Base-by-base conservation (phyloP, 768 basidiomycete species). In the Auricularia heimuer region DNA sequence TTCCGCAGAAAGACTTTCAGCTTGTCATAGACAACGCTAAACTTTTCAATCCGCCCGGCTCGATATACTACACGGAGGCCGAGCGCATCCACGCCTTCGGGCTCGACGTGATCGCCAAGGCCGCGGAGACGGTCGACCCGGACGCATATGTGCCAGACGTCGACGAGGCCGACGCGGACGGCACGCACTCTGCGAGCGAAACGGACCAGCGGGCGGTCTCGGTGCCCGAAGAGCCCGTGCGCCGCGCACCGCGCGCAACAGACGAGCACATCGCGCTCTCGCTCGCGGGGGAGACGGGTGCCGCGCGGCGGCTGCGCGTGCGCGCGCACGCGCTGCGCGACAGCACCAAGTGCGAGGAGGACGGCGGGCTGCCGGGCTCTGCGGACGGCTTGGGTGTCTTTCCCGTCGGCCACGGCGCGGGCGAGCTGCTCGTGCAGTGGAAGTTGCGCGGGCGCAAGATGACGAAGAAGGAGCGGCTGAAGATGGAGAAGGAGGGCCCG, bases 151-250 rank as follows among this genome's bases (percentile, higher is more conserved):
- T 33, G 56, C 88, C 85, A 16, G 90, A 91, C 51, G 89, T 91
- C 65, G 89, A 91, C 64, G 88, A 87, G 71, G 89, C 91, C 75
- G 85, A 87, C 1, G 87, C 90, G 71, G 91, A 89, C 89, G 90
- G 89, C 69, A 87, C 91, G 65, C 89, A 92, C 63, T 77, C 88
- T 8, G 89, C 89, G 70, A 82, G n/a, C 56, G 37, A n/a, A 11
- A 8, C 6, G 11, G n/a, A n/a, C 11, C 54, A 54, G 29, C 54
- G n/a, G 11, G n/a, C 29, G 18, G 54, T 54, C 54, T n/a, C n/a
- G 7, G 54, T 29, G 54, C 54, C 18, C 87, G 79, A 10, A 77
- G 75, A 2, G 71, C 68, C 2, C 69, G 54, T 56, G 61, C 33
- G 29, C 66, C 51, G 34, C 35, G 36, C 35, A 35, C 37, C 36